phyloP scores from a whole-genome alignment of 805 yeast species.

The Millerozyma miso region DNA sequence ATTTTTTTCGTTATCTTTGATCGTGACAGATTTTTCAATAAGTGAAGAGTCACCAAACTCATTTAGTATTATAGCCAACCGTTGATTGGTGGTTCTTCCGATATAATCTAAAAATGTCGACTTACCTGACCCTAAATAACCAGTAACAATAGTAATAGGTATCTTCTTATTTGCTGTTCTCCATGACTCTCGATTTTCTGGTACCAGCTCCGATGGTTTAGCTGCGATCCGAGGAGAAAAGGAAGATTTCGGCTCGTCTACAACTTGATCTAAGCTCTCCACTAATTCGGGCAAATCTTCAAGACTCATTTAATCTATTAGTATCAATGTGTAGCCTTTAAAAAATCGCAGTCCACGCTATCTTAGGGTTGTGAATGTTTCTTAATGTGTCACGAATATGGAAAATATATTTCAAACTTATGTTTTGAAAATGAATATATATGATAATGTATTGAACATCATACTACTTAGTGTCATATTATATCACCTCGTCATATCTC shows the following conservation, averaged over 20 bases:
- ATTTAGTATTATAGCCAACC: conserved; percentile 85
- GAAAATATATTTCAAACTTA: background rate
- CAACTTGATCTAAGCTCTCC: conserved; percentile 11
- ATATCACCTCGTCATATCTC: conserved; percentile 54
- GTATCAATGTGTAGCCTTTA: too few species aligned
- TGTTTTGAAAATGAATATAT: conserved; percentile 13
- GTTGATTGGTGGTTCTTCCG: conserved; percentile 63
- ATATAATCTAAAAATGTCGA: conserved; percentile 77
- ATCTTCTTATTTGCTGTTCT: conserved; percentile 41
- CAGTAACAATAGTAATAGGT: conserved; percentile 91
- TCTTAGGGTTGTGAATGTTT: too few species aligned
- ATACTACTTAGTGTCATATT: conserved; percentile 44
- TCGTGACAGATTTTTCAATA: conserved; percentile 81
- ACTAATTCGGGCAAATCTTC: conserved; percentile 36
- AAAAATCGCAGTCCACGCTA: too few species aligned
- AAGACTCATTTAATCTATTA: conserved; percentile 8
- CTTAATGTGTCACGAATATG: too few species aligned
- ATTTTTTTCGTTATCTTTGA: conserved; percentile 45
- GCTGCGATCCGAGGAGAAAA: background rate
- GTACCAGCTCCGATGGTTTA: background rate
- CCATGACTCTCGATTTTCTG: background rate
- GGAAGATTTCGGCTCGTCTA: background rate
- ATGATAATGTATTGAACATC: conserved; percentile 15
- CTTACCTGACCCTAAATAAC: conserved; percentile 93
- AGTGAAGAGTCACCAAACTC: conserved; percentile 90